Conservation (phyloP, 2,329 filamentous ascomycete species). For the Diaporthe velutina region DNA sequence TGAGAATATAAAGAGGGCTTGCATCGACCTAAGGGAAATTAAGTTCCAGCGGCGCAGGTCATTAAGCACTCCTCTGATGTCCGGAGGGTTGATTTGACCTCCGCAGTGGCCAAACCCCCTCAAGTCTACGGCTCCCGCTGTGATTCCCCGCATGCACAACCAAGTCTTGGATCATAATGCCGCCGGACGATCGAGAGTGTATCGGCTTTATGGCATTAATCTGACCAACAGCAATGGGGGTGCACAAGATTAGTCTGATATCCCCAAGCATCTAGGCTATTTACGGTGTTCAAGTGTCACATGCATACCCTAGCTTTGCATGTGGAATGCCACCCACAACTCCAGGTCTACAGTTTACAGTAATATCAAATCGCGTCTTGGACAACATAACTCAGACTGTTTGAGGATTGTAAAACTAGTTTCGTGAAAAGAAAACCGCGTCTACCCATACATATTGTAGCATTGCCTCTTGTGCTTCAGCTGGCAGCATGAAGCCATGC, state of each 20-base stretch:
- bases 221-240: background rate
- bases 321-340: background rate
- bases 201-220: background rate
- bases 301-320: background rate
- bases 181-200: background rate
- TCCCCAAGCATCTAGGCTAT: too few relatives aligned
- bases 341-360: background rate
- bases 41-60: background rate
- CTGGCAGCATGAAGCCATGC: background rate
- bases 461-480: background rate
- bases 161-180: constrained; percentile 14
- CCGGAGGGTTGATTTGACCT: constrained; percentile 11
- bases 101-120: constrained; percentile 15
- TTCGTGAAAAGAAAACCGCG: background rate
- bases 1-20: background rate
- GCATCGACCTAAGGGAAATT: too few relatives aligned
- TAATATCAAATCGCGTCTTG: too few relatives aligned
- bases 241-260: background rate
- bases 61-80: background rate
- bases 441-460: background rate
- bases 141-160: constrained; percentile 11
- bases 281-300: background rate
- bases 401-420: background rate
- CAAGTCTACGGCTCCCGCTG: background rate
- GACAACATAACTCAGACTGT: background rate